Conservation (phyloP, 2,329 filamentous ascomycete genomes). For the Ilyonectria robusta region DNA sequence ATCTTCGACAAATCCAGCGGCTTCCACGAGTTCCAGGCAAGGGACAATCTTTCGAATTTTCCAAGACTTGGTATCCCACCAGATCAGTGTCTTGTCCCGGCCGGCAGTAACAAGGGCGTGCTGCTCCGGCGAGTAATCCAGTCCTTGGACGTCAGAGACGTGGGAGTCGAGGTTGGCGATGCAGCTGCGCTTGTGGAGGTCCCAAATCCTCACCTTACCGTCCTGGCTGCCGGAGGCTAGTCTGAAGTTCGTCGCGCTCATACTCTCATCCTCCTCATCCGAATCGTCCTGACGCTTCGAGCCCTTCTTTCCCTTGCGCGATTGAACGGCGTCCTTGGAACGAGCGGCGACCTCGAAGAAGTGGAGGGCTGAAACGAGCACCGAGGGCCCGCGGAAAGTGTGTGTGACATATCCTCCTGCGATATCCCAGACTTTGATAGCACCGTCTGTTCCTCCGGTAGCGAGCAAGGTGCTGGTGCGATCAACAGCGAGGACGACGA, state of each 20-base stretch:
- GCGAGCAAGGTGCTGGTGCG: conserved; percentile 90
- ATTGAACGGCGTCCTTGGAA: conserved; percentile 46
- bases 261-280: conserved; percentile 60
- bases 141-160: conserved; percentile 90
- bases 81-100: conserved; percentile 92
- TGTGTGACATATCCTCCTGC: conserved; percentile 91
- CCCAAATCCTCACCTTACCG: conserved; percentile 92
- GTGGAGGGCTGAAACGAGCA: conserved; percentile 89
- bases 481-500: conserved; percentile 89
- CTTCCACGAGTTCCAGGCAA: conserved; percentile 87
- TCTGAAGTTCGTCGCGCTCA: conserved; percentile 73
- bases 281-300: conserved; percentile 51
- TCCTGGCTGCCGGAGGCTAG: conserved; percentile 95
- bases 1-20: conserved; percentile 81
- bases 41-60: conserved; percentile 85
- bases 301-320: conserved; percentile 55
- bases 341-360: conserved; percentile 84
- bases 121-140: conserved; percentile 84
- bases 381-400: conserved; percentile 93
- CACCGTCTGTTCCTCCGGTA: conserved; percentile 92
- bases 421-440: conserved; percentile 98
- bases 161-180: conserved; percentile 89
- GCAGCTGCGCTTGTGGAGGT: conserved; percentile 86
- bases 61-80: conserved; percentile 93
- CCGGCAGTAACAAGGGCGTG: conserved; percentile 86